Evolutionary conservation across 352 stramenopile genomes (phyloP).

Genomic region (Phytophthora pini): DNA sequence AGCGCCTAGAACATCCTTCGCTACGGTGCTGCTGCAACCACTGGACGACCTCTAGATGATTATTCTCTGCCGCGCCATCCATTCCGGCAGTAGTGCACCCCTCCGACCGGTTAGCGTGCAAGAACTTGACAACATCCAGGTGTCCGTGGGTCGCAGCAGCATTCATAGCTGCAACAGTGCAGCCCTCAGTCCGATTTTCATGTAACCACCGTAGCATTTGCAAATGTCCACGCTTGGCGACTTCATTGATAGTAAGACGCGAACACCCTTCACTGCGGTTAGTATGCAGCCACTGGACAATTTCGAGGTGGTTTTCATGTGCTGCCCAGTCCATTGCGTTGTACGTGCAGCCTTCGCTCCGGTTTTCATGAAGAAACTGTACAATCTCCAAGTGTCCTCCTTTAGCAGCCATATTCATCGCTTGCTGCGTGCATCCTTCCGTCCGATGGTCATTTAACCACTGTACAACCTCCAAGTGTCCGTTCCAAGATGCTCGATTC

Average conservation of each 20-base stretch:
- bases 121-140: constrained; percentile 39
- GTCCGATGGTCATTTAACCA: constrained; percentile 35
- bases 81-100: constrained; percentile 42
- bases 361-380: constrained; percentile 36
- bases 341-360: constrained; percentile 40
- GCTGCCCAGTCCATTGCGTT: constrained; percentile 45
- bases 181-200: constrained; percentile 32
- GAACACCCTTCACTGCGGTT: constrained; percentile 43
- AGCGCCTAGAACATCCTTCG: constrained; percentile 40
- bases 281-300: constrained; percentile 36
- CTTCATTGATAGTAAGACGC: constrained; percentile 39
- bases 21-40: constrained; percentile 39
- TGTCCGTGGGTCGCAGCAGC: constrained; percentile 37
- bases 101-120: constrained; percentile 39
- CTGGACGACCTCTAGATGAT: constrained; percentile 39
- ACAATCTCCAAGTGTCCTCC: constrained; percentile 38
- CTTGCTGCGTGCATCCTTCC: constrained; percentile 39
- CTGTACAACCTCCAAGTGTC: constrained; percentile 29
- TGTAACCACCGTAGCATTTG: constrained; percentile 40
- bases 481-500: constrained; percentile 38
- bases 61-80: constrained; percentile 41
- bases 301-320: constrained; percentile 29
- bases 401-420: constrained; percentile 42
- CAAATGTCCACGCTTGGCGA: constrained; percentile 35
- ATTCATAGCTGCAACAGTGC: constrained; percentile 36